Percentiles rank a stretch among this genome's conserved stretches.
Evolutionary conservation across 2,329 filamentous ascomycete species (phyloP).

Genomic region (Exophiala sideris): DNA sequence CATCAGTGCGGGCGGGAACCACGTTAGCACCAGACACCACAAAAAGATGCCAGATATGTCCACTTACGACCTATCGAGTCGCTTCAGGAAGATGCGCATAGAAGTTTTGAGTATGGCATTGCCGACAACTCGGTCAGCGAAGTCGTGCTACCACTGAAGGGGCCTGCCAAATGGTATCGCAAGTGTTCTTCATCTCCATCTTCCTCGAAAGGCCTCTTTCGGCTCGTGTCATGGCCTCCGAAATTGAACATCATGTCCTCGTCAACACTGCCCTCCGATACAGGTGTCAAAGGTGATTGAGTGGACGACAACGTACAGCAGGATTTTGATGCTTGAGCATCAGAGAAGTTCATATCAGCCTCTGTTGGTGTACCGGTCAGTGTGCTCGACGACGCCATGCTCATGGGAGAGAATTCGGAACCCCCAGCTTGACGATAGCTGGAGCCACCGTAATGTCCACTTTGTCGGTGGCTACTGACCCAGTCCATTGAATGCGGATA

Average conservation of each 20-base stretch:
- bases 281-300: slow-evolving; percentile 22
- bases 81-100: slow-evolving; percentile 26
- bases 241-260: slow-evolving; percentile 20
- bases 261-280: slow-evolving; percentile 23
- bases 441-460: slow-evolving; percentile 19
- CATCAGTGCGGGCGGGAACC: not conserved
- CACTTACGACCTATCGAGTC: not conserved
- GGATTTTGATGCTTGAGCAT: slow-evolving; percentile 18
- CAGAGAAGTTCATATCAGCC: slow-evolving; percentile 14
- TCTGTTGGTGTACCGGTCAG: slow-evolving; percentile 16
- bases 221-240: slow-evolving; percentile 3
- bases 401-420: slow-evolving; percentile 17
- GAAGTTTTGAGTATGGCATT: slow-evolving; percentile 20
- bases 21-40: not conserved
- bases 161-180: slow-evolving; percentile 11
- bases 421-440: slow-evolving; percentile 20
- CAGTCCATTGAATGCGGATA: slow-evolving; percentile 17
- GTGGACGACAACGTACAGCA: slow-evolving; percentile 19
- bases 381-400: slow-evolving; percentile 19
- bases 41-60: not conserved
- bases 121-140: slow-evolving; percentile 20
- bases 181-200: slow-evolving; percentile 19
- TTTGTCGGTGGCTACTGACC: slow-evolving; percentile 17
- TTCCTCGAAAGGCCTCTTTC: slow-evolving; percentile 24
- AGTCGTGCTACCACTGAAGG: slow-evolving; percentile 17